phyloP scores from a whole-genome alignment of 768 basidiomycete genomes.

The Coprinopsis cinerea region DNA sequence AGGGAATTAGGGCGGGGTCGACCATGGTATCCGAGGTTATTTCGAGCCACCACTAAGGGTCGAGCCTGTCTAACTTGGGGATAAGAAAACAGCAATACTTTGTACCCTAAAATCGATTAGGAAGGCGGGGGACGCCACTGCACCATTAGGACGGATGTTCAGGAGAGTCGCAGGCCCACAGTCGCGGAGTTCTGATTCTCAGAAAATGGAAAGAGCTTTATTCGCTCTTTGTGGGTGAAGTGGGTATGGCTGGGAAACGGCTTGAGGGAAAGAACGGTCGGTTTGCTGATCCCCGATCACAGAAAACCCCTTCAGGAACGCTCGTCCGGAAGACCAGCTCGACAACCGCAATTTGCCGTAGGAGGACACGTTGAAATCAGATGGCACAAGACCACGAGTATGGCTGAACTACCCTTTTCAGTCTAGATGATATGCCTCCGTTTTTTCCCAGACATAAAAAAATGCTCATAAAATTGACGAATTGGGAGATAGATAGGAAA shows the following conservation, averaged over 20 bases:
- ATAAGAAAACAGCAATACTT: not conserved
- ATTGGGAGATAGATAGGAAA: conserved; percentile 17
- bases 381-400: conserved; percentile 6
- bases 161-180: not conserved
- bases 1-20: conserved; percentile 1
- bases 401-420: conserved; percentile 18
- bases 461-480: not conserved
- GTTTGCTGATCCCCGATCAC: conserved; percentile 61
- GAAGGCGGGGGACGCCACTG: not conserved
- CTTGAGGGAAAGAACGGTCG: conserved; percentile 28
- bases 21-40: conserved; percentile 9
- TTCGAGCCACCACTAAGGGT: not conserved
- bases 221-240: not conserved
- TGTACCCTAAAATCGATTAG: not conserved
- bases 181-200: conserved; percentile 1
- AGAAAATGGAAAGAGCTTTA: not conserved
- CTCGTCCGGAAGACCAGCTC: conserved; percentile 27
- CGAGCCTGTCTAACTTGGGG: not conserved
- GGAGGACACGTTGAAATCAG: conserved; percentile 3
- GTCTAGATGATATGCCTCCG: conserved; percentile 15
- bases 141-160: not conserved
- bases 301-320: conserved; percentile 17
- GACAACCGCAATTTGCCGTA: conserved; percentile 32
- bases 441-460: conserved; percentile 11
- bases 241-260: conserved; percentile 1